Evolutionary conservation across 371 early-diverging fungal genomes (phyloP), one percentile per base, ranked within the genome.

Genomic region (Smittium culicis): DNA sequence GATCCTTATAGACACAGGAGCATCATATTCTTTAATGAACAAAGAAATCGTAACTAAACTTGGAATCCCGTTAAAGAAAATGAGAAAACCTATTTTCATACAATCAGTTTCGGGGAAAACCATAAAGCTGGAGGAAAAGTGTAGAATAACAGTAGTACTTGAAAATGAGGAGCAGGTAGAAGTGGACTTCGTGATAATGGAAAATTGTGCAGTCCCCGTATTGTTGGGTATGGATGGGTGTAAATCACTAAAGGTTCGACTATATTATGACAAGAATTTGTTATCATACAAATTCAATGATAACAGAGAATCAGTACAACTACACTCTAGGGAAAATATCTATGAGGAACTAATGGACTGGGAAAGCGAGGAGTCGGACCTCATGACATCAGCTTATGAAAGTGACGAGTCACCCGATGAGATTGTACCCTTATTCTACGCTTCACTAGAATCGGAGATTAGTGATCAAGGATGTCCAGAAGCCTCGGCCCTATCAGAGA

Each of bases 1-100:
- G n/a, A 59, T 59, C n/a, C 31, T 59, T 59, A 32, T 59, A 59
- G 60, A n/a, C 60, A 29, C 60, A 29, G 60, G 60, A 14, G 60
- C 60, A 5, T 59, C 60, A 32, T 59, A 59, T 59, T 59, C 60
- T 5, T 59, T 59, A 59, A 59, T 59, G n/a, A 59, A 59, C 31
- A 59, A 59, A 59, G 31, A 59, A 32, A 29, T n/a, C 27, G 60
- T 29, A 59, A 29, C 31, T 29, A 32, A 29, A 29, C 60, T 59
- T 59, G 60, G 5, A n/a, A 29, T 59, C 16, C 27, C 5, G 31
- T 59, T 59, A 29, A 27, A 32, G 60, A 59, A 32, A 59, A 27
- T n/a, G 31, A 27, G 29, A 29, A 59, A 59, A n/a, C n/a, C 60
- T 29, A 32, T 59, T n/a, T 59, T 29, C n/a, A 29, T 59, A 5